Evolutionary conservation across 352 stramenopile genomes (phyloP), one percentile per base, ranked within the genome.

Genomic region (Sclerospora graminicola): DNA sequence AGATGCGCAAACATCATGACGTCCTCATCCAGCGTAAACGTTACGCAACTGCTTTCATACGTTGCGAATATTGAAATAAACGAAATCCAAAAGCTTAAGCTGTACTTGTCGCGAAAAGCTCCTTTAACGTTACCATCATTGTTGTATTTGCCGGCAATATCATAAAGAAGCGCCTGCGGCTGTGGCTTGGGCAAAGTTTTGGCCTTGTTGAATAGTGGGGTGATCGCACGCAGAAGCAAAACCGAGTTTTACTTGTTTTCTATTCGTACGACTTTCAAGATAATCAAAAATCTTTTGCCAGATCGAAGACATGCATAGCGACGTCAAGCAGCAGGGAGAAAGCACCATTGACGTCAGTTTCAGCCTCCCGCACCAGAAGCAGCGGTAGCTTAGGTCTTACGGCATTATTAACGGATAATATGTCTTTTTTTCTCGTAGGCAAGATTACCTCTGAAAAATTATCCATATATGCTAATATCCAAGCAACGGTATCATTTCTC

Each of bases 161-260:
- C n/a, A n/a, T n/a, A n/a, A n/a, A 89, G 43, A 13, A 92, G 58
- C 32, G 66, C 63, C 29, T 88, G 66, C 29, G 89, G 83, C 48
- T 80, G 77, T 33, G 85, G 54, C 49, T 69, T 57, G 6, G 70
- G 70, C 37, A 85, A 51, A 11, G 44, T 59, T 24, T 65, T 61
- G 30, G 66, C 64, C 55, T 83, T 82, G 62, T 89, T 92, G 51
- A 89, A 89, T 26, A 89, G 48, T 34, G 69, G 69, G 14, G 77
- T 66, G 6, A 70, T 55, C 59, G 87, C 69, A 46, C 80, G 77
- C 42, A 89, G 57, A 33, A 75, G 74, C 14, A 92, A 57, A 43
- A 84, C 49, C 16, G 75, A 45, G 51, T 74, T 86, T 40, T 77
- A 61, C 48, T 82, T 61, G 23, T 38, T 38, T 41, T 76, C 63